Base-by-base conservation (phyloP, 2,329 filamentous ascomycete genomes). In the Epichloe gansuensis region DNA sequence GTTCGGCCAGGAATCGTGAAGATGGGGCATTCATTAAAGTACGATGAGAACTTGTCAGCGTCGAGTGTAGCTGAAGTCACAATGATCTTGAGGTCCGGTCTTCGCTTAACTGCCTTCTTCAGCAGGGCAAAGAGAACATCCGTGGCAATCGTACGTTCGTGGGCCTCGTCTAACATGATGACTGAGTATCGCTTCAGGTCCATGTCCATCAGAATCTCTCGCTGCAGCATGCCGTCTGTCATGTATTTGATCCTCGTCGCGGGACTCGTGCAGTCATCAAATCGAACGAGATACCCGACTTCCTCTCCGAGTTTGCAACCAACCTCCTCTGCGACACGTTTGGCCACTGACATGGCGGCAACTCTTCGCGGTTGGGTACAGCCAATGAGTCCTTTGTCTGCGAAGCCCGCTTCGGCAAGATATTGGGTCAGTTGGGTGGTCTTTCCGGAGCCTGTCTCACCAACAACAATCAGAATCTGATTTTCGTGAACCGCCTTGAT, bases 161-260 rank as follows among this genome's bases (percentile, higher is more conserved):
- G 93, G 4, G 93, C 93, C 66, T 98, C 93, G 66, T 98, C 93
- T 61, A 98, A 78, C 85, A 98, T 98, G 63, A 98, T 96, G 55
- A 93, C 89, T 1, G 90, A 95, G 65, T 98, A 98, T 58, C 87
- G 82, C 63, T 80, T 86, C 59, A 98, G 72, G 61, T 95, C 86
- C 0, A 91, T 87, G 65, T 98, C 93, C 59, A 96, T 78, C 50
- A 98, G 77, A 65, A 96, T 90, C 71, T 98, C 93, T 73, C 93
- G 81, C 71, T 96, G 84, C 66, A 98, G 80, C 88, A 97, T 97
- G 69, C 93, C 93, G 63, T 98, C 93, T 15, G 93, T 98, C 91
- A 98, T 96, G 72, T 98, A 98, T 73, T 98, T 98, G 74, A 98
- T 95, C 64, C 85, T 88, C 1, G 93, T 98, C 17, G 84, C 78